Base-by-base conservation (phyloP, 2,329 filamentous ascomycete species). In the Fusarium palustre region DNA sequence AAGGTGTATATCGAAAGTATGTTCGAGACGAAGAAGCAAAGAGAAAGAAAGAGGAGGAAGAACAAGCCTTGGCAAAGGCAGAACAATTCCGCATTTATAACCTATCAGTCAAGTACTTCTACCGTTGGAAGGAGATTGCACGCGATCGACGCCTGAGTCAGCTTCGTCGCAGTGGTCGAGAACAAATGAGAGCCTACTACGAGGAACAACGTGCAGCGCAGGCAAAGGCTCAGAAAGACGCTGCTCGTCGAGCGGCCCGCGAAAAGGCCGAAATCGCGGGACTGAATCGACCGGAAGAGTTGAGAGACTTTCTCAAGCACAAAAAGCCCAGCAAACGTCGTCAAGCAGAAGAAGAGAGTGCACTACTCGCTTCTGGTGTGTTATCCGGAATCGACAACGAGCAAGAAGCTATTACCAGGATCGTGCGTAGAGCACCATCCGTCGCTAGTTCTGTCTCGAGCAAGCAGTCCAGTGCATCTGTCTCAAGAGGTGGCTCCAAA, bases 91-190 rank as follows among this genome's bases (percentile, higher is more conserved):
- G 84, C 38, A 72, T 69, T 5, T 83, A 86, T 71, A 87, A 80
- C 56, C 78, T 89, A 31, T 77, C 79, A 15, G 77, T 88, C 61
- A 87, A 84, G 48, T 89, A 81, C 74, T 88, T 88, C 63, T 88
- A 88, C 69, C 79, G 80, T 20, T 89, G 87, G 87, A 84, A 82
- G 49, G 75, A 83, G 16, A 81, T 77, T 39, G 85, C 83, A 11
- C 81, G 86, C 15, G 80, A 83, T 46, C 81, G 81, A 20, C 81
- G 84, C 5, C 80, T 86, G 18, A 81, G 83, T 58, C 80, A 81
- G n/a, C 81, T 87, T 24, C 84, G 87, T 10, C 81, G 81, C 33
- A 81, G 83, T 41, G 86, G 84, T 22, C 83, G 85, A 52, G 85
- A 87, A 41, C 82, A 85, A 64, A 80, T 85, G 66, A 81, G 81